Conservation (phyloP, 768 basidiomycete species). For the Hypsizygus marmoreus region DNA sequence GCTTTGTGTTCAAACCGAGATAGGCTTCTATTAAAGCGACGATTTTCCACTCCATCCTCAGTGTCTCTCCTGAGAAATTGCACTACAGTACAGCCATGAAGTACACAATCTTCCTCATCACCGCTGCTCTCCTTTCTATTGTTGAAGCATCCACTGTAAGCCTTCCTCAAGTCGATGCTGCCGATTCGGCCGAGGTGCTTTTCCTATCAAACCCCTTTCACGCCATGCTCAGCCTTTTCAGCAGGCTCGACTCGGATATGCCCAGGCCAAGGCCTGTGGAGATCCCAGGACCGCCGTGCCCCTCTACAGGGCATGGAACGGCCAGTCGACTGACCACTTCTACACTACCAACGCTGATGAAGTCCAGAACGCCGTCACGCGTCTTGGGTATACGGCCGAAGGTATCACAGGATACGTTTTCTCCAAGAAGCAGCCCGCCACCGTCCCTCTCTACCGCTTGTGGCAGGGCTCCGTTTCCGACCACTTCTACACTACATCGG, state of each 20-base stretch:
- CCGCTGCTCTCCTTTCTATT: too few species aligned
- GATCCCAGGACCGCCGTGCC: slow-evolving; percentile 11
- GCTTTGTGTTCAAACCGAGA: too few species aligned
- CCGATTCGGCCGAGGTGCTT: too few species aligned
- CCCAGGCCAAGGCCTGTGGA: slow-evolving; percentile 6
- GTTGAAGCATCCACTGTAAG: too few species aligned
- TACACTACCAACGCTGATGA: slow-evolving; percentile 15
- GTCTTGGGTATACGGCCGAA: slow-evolving; percentile 13
- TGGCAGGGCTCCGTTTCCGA: slow-evolving; percentile 11
- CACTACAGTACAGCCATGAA: too few species aligned
- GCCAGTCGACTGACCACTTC: slow-evolving; percentile 7
- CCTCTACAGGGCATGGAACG: slow-evolving; percentile 8
- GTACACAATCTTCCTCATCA: too few species aligned
- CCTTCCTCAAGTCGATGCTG: too few species aligned
- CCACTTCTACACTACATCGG: slow-evolving; percentile 24
- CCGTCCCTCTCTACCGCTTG: slow-evolving; percentile 22
- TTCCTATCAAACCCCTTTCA: too few species aligned
- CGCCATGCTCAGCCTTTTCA: too few species aligned
- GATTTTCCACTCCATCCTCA: too few species aligned
- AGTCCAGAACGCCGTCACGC: slow-evolving; percentile 11
- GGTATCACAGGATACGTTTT: slow-evolving; percentile 20
- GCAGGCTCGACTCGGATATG: background rate
- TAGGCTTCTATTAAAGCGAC: too few species aligned
- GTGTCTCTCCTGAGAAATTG: too few species aligned
- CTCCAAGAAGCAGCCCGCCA: slow-evolving; percentile 2